Evolutionary conservation across 1,284 basidiomycete genomes (phyloP).

Genomic region (Ceratobasidium papillatum): DNA sequence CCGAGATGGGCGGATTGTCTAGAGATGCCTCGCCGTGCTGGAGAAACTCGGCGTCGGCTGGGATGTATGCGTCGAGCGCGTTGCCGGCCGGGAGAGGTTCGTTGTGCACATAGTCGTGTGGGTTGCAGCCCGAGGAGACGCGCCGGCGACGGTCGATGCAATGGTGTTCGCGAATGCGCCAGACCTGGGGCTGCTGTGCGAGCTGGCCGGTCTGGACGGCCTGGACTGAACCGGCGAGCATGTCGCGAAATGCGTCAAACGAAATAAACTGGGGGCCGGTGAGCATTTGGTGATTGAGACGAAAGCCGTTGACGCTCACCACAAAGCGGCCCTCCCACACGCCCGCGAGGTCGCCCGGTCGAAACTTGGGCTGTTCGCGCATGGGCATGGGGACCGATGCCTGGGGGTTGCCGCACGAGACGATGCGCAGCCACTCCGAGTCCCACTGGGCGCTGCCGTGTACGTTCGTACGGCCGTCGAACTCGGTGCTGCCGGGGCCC

Average conservation of each 20-base stretch:
- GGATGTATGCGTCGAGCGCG: slow-evolving; percentile 31
- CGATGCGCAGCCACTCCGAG: slow-evolving; percentile 47
- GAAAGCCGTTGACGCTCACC: slow-evolving; percentile 26
- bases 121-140: background rate
- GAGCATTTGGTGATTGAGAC: background rate
- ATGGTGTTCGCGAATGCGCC: slow-evolving; percentile 57
- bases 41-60: slow-evolving; percentile 35
- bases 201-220: slow-evolving; percentile 59
- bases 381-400: slow-evolving; percentile 48
- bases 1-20: background rate
- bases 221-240: slow-evolving; percentile 52
- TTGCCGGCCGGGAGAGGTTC: slow-evolving; percentile 21
- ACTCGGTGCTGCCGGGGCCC: slow-evolving; percentile 28
- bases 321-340: slow-evolving; percentile 62
- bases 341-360: slow-evolving; percentile 56
- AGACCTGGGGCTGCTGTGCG: slow-evolving; percentile 63
- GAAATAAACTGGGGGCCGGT: slow-evolving; percentile 56
- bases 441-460: slow-evolving; percentile 26
- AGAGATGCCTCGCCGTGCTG: slow-evolving; percentile 10
- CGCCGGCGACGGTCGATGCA: slow-evolving; percentile 10
- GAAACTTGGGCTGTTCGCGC: slow-evolving; percentile 51
- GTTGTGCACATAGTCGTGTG: background rate
- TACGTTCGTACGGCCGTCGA: slow-evolving; percentile 17
- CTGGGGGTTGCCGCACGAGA: slow-evolving; percentile 54
- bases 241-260: slow-evolving; percentile 59